These are phyloP conservation scores for Ustilago lituana DNA, from an alignment of 1,284 basidiomycete genomes.

Conservation along the genomic window DNA sequence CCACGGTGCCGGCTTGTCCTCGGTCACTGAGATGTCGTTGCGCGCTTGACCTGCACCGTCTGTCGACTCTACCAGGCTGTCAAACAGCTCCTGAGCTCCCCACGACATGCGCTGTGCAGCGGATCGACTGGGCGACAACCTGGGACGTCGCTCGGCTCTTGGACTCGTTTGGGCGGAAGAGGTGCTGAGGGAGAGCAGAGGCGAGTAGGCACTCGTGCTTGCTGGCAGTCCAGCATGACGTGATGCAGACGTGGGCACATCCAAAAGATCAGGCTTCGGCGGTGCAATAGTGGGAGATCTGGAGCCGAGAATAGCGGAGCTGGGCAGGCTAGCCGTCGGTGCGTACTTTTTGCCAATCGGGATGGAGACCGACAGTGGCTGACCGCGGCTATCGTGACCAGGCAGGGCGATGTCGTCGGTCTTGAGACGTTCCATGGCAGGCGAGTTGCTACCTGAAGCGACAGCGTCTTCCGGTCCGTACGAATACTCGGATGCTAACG, in stretches of 20 bases:
- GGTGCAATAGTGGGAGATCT: constrained; percentile 30
- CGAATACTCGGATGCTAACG: constrained; percentile 37
- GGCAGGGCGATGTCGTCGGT: constrained; percentile 21
- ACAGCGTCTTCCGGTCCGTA: constrained; percentile 19
- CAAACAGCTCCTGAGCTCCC: constrained; percentile 50
- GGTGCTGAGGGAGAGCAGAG: constrained; percentile 29
- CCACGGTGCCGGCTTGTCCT: constrained; percentile 55
- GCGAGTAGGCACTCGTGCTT: constrained; percentile 49
- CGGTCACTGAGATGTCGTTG: background rate
- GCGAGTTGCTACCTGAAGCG: constrained; percentile 44
- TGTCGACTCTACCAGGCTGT: constrained; percentile 33
- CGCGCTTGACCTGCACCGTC: background rate
- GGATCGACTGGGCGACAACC: constrained; percentile 26
- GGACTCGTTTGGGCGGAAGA: constrained; percentile 38
- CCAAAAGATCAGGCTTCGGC: constrained; percentile 14
- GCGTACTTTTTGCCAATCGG: constrained; percentile 26
- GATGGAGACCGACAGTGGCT: constrained; percentile 42
- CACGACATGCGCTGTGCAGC: constrained; percentile 36
- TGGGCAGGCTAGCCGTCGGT: constrained; percentile 37
- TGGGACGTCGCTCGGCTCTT: constrained; percentile 26
- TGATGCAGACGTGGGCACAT: constrained; percentile 20
- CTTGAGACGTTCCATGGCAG: constrained; percentile 31
- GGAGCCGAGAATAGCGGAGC: constrained; percentile 44
- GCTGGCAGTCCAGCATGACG: constrained; percentile 33
- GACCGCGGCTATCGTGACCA: constrained; percentile 34